Conservation (phyloP, 495 filamentous ascomycete genomes). For the Penicillium flavigenum region DNA sequence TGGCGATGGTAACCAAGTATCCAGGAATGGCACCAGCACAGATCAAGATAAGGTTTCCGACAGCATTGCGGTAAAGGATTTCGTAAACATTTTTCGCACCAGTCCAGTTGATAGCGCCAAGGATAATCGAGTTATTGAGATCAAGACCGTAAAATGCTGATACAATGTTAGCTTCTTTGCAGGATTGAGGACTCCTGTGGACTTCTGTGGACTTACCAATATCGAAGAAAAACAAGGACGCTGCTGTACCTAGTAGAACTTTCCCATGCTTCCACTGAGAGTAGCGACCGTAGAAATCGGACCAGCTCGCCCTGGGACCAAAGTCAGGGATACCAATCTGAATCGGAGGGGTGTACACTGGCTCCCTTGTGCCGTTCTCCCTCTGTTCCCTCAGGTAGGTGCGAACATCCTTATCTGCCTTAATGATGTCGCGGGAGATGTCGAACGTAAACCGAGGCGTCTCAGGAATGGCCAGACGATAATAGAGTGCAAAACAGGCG, state of each 20-base stretch:
- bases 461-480: constrained; percentile 86
- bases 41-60: constrained; percentile 73
- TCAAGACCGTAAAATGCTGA: constrained; percentile 75
- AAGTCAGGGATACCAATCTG: constrained; percentile 44
- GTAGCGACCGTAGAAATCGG: constrained; percentile 65
- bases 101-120: constrained; percentile 66
- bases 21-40: constrained; percentile 74
- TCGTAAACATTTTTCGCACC: constrained; percentile 58
- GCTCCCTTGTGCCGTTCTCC: constrained; percentile 62
- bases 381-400: constrained; percentile 58
- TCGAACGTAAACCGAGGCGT: constrained; percentile 83
- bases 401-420: constrained; percentile 64
- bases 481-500: constrained; percentile 74
- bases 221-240: constrained; percentile 78
- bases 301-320: constrained; percentile 62
- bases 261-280: constrained; percentile 64
- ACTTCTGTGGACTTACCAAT: constrained; percentile 36
- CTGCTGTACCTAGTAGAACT: constrained; percentile 72
- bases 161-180: constrained; percentile 25
- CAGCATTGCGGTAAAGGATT: constrained; percentile 64
- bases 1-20: constrained; percentile 72
- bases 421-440: constrained; percentile 67
- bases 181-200: background rate
- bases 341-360: constrained; percentile 48
- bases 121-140: constrained; percentile 70